Evolutionary conservation across 768 basidiomycete species (phyloP).

Genomic region (Tricholoma matsutake): DNA sequence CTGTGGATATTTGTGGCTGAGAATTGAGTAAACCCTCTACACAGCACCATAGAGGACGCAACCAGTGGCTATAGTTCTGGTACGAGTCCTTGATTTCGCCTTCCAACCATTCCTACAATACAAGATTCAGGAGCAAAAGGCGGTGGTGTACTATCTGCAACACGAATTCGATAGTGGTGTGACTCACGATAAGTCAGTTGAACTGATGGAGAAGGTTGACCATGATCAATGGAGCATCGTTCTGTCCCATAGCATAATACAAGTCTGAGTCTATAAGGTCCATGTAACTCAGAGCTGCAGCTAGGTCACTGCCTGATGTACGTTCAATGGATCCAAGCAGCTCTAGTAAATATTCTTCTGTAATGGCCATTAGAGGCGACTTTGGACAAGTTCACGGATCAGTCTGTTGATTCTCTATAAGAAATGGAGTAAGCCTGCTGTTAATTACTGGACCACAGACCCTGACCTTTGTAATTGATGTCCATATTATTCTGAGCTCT

Average conservation of each 20-base stretch:
- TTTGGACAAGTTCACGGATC: neutral
- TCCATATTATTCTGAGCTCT: neutral
- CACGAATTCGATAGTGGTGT: neutral
- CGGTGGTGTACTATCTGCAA: neutral
- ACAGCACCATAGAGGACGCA: neutral
- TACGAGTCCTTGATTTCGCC: neutral
- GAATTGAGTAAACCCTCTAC: neutral
- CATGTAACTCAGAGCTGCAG: neutral
- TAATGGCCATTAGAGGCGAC: neutral
- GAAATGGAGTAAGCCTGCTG: neutral
- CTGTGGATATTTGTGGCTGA: neutral
- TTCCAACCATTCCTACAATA: slow-evolving; percentile 1
- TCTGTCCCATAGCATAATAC: neutral
- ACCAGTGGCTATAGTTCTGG: neutral
- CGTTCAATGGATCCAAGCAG: neutral
- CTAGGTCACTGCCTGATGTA: neutral
- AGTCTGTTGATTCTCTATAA: neutral
- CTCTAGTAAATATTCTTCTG: neutral
- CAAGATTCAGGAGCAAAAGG: neutral
- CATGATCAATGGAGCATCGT: neutral
- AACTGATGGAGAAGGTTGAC: neutral
- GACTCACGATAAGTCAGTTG: neutral
- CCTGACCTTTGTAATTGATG: neutral
- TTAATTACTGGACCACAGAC: neutral
- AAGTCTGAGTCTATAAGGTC: neutral